These are phyloP conservation scores for Trichoderma sp. DNA, from an alignment of 2,329 filamentous ascomycete genomes.

Conservation along the genomic window DNA sequence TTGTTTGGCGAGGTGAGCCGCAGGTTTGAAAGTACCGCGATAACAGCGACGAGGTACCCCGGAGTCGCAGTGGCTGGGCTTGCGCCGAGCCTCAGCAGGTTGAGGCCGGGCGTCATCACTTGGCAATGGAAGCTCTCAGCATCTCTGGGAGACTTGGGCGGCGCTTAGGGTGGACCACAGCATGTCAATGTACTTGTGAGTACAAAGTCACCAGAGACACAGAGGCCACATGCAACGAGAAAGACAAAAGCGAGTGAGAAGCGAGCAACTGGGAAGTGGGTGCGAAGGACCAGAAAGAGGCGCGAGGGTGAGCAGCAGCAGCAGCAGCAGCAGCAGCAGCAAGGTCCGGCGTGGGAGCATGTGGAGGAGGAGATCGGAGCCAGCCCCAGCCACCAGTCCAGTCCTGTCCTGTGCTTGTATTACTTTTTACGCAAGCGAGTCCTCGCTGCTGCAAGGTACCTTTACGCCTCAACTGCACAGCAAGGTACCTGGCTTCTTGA, in stretches of 20 bases:
- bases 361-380: not conserved
- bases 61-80: not conserved
- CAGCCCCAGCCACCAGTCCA: conserved; percentile 4
- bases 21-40: conserved; percentile 1
- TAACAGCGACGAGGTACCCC: conserved; percentile 23
- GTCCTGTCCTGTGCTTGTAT: too few species aligned
- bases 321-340: not conserved
- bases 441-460: too few species aligned
- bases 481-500: not conserved
- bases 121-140: not conserved
- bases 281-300: not conserved
- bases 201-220: not conserved
- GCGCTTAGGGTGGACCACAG: conserved; percentile 20
- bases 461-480: too few species aligned
- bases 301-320: conserved; percentile 1
- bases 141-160: conserved; percentile 9
- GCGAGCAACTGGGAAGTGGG: not conserved
- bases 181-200: too few species aligned
- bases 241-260: not conserved
- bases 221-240: not conserved
- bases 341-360: not conserved
- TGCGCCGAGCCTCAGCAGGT: conserved; percentile 12
- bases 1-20: not conserved
- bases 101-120: conserved; percentile 11
- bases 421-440: too few species aligned